phyloP scores from a whole-genome alignment of 116 monocot genomes.

The Zostera marina region DNA sequence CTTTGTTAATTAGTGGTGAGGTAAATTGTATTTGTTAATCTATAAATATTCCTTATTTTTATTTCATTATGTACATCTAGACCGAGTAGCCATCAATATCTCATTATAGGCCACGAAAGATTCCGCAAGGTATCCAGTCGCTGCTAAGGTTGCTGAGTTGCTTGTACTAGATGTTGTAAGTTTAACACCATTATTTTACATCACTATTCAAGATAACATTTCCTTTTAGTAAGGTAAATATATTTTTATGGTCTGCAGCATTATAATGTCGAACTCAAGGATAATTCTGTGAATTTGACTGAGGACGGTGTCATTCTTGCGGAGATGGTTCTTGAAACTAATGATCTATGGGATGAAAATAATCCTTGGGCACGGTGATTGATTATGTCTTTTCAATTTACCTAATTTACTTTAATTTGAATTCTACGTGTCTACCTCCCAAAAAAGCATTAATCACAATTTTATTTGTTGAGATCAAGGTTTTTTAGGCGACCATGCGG shows the following conservation, averaged over 20 bases:
- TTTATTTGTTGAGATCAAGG: not conserved
- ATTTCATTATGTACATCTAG: not conserved
- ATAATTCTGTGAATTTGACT: constrained; percentile 80
- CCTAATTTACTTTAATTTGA: not conserved
- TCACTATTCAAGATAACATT: not conserved
- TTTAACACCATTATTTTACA: constrained; percentile 2
- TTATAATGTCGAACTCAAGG: constrained; percentile 87
- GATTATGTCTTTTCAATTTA: not conserved
- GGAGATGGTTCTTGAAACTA: constrained; percentile 86
- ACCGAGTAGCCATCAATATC: not conserved
- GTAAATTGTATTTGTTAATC: constrained; percentile 14
- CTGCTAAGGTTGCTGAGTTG: constrained; percentile 89
- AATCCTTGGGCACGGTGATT: constrained; percentile 98
- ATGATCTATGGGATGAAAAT: constrained; percentile 99
- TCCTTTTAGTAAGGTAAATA: not conserved
- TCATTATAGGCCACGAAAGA: constrained; percentile 68
- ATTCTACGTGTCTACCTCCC: not conserved
- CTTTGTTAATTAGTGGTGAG: constrained; percentile 96
- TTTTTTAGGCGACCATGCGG: too few relatives aligned
- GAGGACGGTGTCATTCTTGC: constrained; percentile 89
- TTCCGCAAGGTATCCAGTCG: constrained; percentile 91
- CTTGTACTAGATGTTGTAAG: constrained; percentile 67
- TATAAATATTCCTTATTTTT: not conserved
- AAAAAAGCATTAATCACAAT: too few relatives aligned
- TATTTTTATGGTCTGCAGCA: constrained; percentile 35